Base-by-base conservation (phyloP, 176 grass and related monocot genomes). In the Aegilops bicornis region DNA sequence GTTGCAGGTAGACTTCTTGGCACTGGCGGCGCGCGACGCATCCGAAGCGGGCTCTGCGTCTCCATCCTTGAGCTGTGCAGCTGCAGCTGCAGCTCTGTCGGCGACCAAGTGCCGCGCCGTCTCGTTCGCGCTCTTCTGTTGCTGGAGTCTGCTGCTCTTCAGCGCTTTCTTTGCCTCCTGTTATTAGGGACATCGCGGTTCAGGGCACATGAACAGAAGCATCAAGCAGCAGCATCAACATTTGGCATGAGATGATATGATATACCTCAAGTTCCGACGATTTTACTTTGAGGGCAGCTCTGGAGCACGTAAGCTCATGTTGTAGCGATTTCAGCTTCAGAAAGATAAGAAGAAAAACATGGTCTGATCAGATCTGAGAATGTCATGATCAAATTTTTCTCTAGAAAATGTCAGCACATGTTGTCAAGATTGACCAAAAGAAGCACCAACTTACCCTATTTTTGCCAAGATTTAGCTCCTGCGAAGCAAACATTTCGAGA, bases 381-480 rank as follows among this genome's bases (percentile, higher is more conserved):
- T 54, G 16, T 0, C 54, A 59, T 22, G 54, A 59, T 59, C 19
- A 59, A 59, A 1, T 3, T 59, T 59, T 20, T 59, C 54, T 59
- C 54, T 22, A 3, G 2, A 59, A 59, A 59, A 9, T 59, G 54
- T 59, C 0, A 22, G 54, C 4, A 63, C 79, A 65, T 19, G 8
- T 0, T 83, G 47, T 54, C 60, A 73, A 63, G 23, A 86, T 84
- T 77, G 39, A 40, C 73, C 42, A 66, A 73, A 73, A 79, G n/a
- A 79, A 11, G 6, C 7, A 3, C n/a, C 9, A 64, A 58, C 91
- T 86, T 78, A 93, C 91, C 54, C n/a, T 88, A 9, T 90, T 59
- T 83, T 30, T 93, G 5, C 86, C 91, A 27, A 80, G 56, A 77
- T 90, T 93, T 33, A 90, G 30, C 67, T 88, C 88, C 91, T 93